Evolutionary conservation across 768 basidiomycete genomes (phyloP), one percentile per base, ranked within the genome.

Genomic region (Rhodotorula babjevae): DNA sequence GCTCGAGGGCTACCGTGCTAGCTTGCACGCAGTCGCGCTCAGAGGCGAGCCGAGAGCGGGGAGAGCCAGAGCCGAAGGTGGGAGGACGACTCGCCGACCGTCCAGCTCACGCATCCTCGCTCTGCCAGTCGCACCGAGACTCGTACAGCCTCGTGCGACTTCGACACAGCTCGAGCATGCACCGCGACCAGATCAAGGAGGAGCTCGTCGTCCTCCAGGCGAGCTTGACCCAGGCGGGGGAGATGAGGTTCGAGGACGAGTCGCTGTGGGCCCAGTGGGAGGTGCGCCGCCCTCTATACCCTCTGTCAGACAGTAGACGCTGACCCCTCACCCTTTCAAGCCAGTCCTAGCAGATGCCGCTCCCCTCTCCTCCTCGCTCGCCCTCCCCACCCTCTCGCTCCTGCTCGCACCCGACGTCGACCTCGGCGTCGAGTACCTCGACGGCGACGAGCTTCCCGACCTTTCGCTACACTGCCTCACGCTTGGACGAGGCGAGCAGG

Each of bases 191-290:
- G 23, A 59, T 73, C 40, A 33, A 44, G 27, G 68, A 74, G 36
- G 73, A 74, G 62, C 59, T 74, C 14, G 8, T 67, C 8, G 57
- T 70, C 25, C 55, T 74, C 15, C n/a, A 58, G 31, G 18, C 65
- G 52, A 50, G 44, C n/a, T 36, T 69, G 25, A 6, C 57, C 4
- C 68, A 67, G 1, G 68, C 27, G 25, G 50, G 52, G 16, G 73
- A 74, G 50, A 25, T 70, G 2, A 9, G 7, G 3, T 67, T 65
- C 65, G 42, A 31, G 2, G 68, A 63, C 21, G 65, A 63, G 2
- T 61, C 60, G 6, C 36, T 31, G 16, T 29, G 56, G 18, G 19
- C 25, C 0, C 58, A 16, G 6, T 74, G 73, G 73, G 56, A 74
- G 73, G 73, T 69, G 33, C 49, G 71, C 50, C 23, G 25, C 10